phyloP scores from a whole-genome alignment of 768 basidiomycete species.

The Amanita brunnescens region DNA sequence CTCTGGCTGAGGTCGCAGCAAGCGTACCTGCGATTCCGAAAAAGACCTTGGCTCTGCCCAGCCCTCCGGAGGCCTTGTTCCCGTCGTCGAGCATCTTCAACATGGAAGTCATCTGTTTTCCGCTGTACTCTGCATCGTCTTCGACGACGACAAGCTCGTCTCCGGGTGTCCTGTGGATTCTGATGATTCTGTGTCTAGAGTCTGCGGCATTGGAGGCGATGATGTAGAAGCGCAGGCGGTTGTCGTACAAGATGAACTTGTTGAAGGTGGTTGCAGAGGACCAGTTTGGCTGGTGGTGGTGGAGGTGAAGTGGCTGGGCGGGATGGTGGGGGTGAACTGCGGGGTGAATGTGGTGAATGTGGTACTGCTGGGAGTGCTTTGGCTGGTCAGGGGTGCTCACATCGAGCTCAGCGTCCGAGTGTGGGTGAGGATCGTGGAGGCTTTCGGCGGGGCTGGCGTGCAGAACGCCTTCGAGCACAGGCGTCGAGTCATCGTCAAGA shows the following conservation, averaged over 20 bases:
- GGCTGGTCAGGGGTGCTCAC: neutral
- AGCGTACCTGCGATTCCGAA: constrained; percentile 76
- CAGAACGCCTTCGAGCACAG: neutral
- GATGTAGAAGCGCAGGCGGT: constrained; percentile 82
- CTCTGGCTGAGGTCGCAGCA: no score
- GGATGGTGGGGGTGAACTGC: neutral
- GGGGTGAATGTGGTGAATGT: neutral
- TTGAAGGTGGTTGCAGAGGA: constrained; percentile 39
- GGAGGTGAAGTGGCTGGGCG: neutral
- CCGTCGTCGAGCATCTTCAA: constrained; percentile 95
- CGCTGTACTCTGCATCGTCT: constrained; percentile 82
- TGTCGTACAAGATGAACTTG: constrained; percentile 93
- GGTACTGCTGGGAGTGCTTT: neutral
- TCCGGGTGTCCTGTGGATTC: constrained; percentile 82
- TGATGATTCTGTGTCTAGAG: constrained; percentile 84
- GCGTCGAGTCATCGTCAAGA: neutral
- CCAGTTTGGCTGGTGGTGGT: neutral
- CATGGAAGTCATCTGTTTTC: constrained; percentile 83
- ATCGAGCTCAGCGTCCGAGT: neutral
- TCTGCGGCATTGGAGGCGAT: constrained; percentile 87
- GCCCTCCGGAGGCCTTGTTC: constrained; percentile 79
- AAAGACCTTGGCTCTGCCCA: constrained; percentile 70
- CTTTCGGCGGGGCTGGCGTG: neutral
- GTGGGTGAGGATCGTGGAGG: neutral
- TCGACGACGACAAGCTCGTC: constrained; percentile 73